Base-by-base conservation (phyloP, 2,329 filamentous ascomycete species). In the Coniochaeta sp. region DNA sequence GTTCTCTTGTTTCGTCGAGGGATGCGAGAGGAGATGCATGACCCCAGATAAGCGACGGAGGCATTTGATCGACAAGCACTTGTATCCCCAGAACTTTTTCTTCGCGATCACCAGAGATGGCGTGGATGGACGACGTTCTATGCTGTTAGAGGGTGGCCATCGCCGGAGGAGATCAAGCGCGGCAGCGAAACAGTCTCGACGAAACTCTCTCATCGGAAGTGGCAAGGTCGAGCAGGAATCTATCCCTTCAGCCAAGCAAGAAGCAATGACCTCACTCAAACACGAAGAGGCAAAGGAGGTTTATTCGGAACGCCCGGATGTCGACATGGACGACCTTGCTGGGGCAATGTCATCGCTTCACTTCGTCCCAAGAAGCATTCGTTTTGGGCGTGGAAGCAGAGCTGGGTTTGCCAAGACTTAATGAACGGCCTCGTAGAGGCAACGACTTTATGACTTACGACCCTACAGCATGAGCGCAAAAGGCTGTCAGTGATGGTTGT, bases 31-130 rank as follows among this genome's bases (percentile, higher is more conserved):
- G 65, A 87, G 91, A 71, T 97, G 93, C 75, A 86, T 84, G 60
- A 92, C 90, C 4, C 87, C 89, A 33, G 87, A 90, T 68, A 98
- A 96, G 74, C 85, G 95, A 52, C 83, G 90, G 36, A 85, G 91
- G 71, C 93, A 99, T 77, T 80, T 96, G 65, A 91, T 96, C 66
- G 93, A 96, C 78, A 97, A 96, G 76, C 95, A 99, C 74, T 83
- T 88, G 76, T 99, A 95, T 70, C 93, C 93, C 12, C 86, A 85
- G 70, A 89, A 90, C 68, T 96, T 92, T 75, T 93, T 96, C 73
- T 96, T 96, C 68, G 85, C 86, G 57, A 84, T 98, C 58, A 89
- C 96, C 2, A 90, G 92, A 65, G 86, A 91, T 63, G 95, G 95
- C n/a, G 90, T 97, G 62, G 93, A 97, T 69, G 88, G 88, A 56